Conservation (phyloP, 495 filamentous ascomycete species). For the Terfezia boudieri region DNA sequence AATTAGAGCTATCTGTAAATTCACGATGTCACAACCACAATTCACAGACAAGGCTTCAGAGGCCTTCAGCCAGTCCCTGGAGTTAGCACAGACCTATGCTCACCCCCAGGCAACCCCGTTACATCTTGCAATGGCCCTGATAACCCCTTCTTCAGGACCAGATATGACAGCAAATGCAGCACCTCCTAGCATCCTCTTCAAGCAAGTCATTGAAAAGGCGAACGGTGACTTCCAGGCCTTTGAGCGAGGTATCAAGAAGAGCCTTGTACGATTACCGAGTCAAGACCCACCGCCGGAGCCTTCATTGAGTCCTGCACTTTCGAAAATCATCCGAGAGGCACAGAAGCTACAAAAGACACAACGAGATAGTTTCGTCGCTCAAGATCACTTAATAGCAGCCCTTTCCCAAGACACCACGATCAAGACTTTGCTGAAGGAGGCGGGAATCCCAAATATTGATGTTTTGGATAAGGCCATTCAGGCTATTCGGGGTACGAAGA, state of each 20-base stretch:
- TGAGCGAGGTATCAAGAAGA: conserved; percentile 75
- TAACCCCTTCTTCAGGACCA: conserved; percentile 54
- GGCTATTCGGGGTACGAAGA: conserved; percentile 69
- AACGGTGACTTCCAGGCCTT: conserved; percentile 78
- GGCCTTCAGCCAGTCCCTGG: conserved; percentile 65
- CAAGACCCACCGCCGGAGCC: conserved; percentile 91
- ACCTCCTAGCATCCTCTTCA: conserved; percentile 48
- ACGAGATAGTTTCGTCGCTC: conserved; percentile 80
- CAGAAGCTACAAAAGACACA: conserved; percentile 87
- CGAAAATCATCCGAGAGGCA: conserved; percentile 57
- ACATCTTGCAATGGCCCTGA: conserved; percentile 69
- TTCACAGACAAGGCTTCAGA: conserved; percentile 84
- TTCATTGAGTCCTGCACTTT: conserved; percentile 55
- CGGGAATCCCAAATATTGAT: conserved; percentile 80
- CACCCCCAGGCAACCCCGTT: conserved; percentile 76
- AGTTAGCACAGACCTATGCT: conserved; percentile 61
- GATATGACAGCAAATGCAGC: conserved; percentile 34
- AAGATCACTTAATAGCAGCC: conserved; percentile 78
- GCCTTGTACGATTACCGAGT: conserved; percentile 66
- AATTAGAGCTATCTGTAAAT: background rate
- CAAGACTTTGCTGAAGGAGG: conserved; percentile 50
- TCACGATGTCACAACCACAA: conserved; percentile 21
- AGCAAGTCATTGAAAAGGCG: conserved; percentile 81
- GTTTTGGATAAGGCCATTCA: conserved; percentile 69
- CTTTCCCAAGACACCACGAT: conserved; percentile 58